Evolutionary conservation across 495 filamentous ascomycete species (phyloP).

Genomic region (Hypoxylon subgilvum): DNA sequence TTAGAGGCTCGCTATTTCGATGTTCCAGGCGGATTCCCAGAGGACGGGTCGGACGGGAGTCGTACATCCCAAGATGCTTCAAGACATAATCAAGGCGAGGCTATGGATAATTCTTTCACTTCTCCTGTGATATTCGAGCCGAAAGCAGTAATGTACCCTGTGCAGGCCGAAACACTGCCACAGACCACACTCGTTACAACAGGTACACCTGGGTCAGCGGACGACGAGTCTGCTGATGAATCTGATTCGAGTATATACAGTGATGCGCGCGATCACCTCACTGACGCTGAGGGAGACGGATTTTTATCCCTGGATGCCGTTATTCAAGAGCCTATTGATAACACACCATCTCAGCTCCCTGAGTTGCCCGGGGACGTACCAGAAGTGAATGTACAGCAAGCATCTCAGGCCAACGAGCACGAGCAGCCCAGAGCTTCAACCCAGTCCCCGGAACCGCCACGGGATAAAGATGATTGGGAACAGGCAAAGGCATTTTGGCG

Average conservation of each 20-base stretch:
- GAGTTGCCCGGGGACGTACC: slow-evolving; percentile 5
- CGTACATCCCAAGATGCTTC: background rate
- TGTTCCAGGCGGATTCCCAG: slow-evolving; percentile 54
- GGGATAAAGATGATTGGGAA: slow-evolving; percentile 60
- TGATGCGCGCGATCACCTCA: slow-evolving; percentile 81
- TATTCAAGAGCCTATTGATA: slow-evolving; percentile 63
- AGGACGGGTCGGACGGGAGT: slow-evolving; percentile 42
- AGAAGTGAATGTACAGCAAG: background rate
- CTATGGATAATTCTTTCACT: background rate
- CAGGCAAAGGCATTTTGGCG: slow-evolving; percentile 68
- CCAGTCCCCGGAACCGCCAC: background rate
- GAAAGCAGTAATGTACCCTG: slow-evolving; percentile 13
- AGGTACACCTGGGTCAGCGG: slow-evolving; percentile 4
- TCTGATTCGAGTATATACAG: slow-evolving; percentile 73
- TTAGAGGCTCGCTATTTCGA: slow-evolving; percentile 39
- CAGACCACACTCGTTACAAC: slow-evolving; percentile 36
- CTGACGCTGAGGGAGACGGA: slow-evolving; percentile 70
- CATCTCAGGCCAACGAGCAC: background rate
- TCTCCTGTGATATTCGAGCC: slow-evolving; percentile 34
- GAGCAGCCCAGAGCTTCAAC: background rate
- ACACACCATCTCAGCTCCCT: slow-evolving; percentile 9
- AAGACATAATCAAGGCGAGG: background rate
- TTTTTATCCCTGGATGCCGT: slow-evolving; percentile 87
- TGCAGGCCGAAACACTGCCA: slow-evolving; percentile 17
- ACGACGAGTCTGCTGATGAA: slow-evolving; percentile 23